Evolutionary conservation across 2,329 filamentous ascomycete genomes (phyloP).

Genomic region (Geosmithia putterillii): DNA sequence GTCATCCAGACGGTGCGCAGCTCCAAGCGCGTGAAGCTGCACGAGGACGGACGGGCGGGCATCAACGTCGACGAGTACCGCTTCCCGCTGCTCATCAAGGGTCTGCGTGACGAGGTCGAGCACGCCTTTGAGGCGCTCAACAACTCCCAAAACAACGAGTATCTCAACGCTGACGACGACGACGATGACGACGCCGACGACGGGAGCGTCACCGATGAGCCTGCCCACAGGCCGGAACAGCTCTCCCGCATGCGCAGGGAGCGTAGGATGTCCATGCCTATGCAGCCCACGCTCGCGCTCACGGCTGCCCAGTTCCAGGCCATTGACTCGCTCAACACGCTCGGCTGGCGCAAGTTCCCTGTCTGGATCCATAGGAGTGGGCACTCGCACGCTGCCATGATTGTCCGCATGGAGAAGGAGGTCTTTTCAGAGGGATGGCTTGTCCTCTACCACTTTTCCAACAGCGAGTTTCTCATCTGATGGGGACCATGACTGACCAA

Average conservation of each 20-base stretch:
- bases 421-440: constrained; percentile 64
- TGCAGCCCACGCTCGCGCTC: constrained; percentile 63
- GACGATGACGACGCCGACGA: constrained; percentile 28
- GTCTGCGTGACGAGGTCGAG: constrained; percentile 65
- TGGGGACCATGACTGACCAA: too few relatives aligned
- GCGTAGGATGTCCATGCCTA: constrained; percentile 25
- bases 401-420: constrained; percentile 58
- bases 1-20: constrained; percentile 67
- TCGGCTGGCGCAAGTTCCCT: constrained; percentile 52
- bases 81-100: constrained; percentile 63
- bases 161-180: constrained; percentile 28
- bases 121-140: constrained; percentile 65
- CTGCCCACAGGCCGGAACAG: constrained; percentile 18
- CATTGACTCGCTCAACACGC: constrained; percentile 61
- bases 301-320: constrained; percentile 74
- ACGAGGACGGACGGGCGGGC: constrained; percentile 59
- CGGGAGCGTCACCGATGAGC: too few relatives aligned
- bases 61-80: constrained; percentile 60
- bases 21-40: constrained; percentile 59
- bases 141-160: constrained; percentile 17
- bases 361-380: constrained; percentile 64
- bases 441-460: constrained; percentile 72
- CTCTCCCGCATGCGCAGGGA: constrained; percentile 26
- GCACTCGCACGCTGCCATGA: constrained; percentile 87
- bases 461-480: constrained; percentile 47